Conservation (phyloP, 352 stramenopile species). For the Globisporangium abappressorium region DNA sequence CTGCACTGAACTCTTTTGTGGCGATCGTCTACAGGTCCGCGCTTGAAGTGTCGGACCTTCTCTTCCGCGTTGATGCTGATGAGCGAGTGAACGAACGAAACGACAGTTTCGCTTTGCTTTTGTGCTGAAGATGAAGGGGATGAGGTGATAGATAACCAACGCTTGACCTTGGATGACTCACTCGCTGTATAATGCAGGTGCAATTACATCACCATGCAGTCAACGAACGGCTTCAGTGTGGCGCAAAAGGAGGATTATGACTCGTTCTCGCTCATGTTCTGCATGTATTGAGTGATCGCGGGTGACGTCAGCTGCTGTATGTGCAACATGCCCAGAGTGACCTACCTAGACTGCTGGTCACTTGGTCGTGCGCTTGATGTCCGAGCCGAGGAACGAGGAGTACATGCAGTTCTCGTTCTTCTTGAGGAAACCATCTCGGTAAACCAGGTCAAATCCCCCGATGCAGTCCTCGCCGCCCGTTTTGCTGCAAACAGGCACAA, state of each 20-base stretch:
- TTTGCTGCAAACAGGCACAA: slow-evolving; percentile 16
- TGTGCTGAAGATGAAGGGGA: background rate
- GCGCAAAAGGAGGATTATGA: background rate
- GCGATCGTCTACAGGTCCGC: slow-evolving; percentile 3
- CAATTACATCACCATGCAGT: background rate
- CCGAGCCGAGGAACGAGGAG: slow-evolving; percentile 64
- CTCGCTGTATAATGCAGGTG: background rate
- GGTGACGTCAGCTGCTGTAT: background rate
- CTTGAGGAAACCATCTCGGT: slow-evolving; percentile 59
- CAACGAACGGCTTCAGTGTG: background rate
- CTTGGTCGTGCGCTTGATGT: slow-evolving; percentile 39
- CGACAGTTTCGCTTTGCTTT: background rate
- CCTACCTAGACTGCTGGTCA: background rate
- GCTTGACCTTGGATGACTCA: background rate
- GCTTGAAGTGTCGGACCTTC: background rate
- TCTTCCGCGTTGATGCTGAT: background rate
- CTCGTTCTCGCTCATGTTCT: background rate
- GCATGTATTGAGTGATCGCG: background rate
- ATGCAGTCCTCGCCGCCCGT: slow-evolving; percentile 47
- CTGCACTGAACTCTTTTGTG: slow-evolving; percentile 2
- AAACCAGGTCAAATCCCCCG: slow-evolving; percentile 80
- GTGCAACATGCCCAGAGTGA: background rate
- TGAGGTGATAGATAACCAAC: background rate
- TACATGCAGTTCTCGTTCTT: slow-evolving; percentile 71
- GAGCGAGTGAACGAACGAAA: background rate